Conservation (phyloP, 2,329 filamentous ascomycete genomes). For the Hypoxylon sp. region DNA sequence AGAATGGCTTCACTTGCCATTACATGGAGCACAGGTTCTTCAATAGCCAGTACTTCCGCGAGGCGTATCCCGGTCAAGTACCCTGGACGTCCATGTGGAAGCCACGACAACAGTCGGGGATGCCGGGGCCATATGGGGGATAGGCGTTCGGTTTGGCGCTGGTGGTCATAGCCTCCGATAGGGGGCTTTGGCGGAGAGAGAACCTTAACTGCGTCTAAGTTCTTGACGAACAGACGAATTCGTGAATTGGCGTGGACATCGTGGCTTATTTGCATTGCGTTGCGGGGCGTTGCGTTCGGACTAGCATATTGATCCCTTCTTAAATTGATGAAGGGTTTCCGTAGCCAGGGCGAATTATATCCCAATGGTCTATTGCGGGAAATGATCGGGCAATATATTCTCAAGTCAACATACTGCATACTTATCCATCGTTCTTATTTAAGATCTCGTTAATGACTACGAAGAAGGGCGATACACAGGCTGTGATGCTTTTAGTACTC, state of each 20-base stretch:
- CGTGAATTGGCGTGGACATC: neutral
- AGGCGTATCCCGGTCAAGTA: neutral
- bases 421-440: neutral
- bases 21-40: neutral
- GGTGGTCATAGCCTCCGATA: neutral
- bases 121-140: too few species aligned
- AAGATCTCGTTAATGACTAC: neutral
- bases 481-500: neutral
- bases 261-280: conserved; percentile 1
- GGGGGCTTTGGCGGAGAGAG: neutral
- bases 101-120: too few species aligned
- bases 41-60: neutral
- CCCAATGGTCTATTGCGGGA: neutral
- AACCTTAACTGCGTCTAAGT: neutral
- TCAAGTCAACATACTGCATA: neutral
- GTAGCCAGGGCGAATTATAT: neutral
- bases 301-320: too few species aligned
- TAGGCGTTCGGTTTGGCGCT: neutral
- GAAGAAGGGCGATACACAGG: neutral
- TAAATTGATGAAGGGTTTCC: neutral
- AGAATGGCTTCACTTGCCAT: neutral
- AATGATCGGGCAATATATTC: neutral
- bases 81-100: neutral
- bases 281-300: conserved; percentile 1
- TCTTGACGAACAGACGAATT: neutral